Percentiles rank a stretch among this genome's conserved stretches.
Evolutionary conservation across 192 early-diverging fungal genomes (phyloP).

Genomic region (Backusella australiensis): DNA sequence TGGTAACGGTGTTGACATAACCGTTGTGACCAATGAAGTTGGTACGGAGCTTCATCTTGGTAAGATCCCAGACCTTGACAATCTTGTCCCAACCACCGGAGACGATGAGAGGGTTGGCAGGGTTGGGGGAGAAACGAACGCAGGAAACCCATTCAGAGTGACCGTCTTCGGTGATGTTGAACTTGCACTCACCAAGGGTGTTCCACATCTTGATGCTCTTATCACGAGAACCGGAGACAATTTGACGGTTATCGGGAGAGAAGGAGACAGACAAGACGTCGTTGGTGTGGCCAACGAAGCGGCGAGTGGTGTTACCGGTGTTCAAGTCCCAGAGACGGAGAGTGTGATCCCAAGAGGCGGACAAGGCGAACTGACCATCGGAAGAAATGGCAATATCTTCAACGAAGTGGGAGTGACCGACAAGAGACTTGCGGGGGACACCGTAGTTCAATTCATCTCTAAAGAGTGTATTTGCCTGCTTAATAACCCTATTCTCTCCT

Average conservation of each 20-base stretch:
- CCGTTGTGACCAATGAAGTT: conserved; percentile 99
- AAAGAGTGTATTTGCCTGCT: background rate
- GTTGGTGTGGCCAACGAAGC: conserved; percentile 96
- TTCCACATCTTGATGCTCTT: conserved; percentile 99
- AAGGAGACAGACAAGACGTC: conserved; percentile 99
- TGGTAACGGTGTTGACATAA: conserved; percentile 97
- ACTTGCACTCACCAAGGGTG: conserved; percentile 99
- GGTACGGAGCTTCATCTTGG: conserved; percentile 98
- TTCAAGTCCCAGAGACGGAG: conserved; percentile 99
- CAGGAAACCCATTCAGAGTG: conserved; percentile 99
- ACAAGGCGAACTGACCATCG: conserved; percentile 98
- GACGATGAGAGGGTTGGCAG: conserved; percentile 95
- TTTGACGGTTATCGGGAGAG: conserved; percentile 99
- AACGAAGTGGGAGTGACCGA: conserved; percentile 99
- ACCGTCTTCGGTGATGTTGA: conserved; percentile 93
- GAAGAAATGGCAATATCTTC: conserved; percentile 98
- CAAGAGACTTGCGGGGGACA: conserved; percentile 83
- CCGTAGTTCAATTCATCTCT: conserved; percentile 92
- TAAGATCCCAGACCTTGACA: conserved; percentile 99
- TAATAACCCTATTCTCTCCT: background rate
- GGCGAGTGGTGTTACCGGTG: conserved; percentile 93
- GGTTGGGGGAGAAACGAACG: conserved; percentile 99
- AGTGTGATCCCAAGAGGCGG: conserved; percentile 99
- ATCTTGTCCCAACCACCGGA: conserved; percentile 99
- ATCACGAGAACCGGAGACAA: conserved; percentile 97